Conservation (phyloP, 495 filamentous ascomycete species). For the Penicillium odoratum region DNA sequence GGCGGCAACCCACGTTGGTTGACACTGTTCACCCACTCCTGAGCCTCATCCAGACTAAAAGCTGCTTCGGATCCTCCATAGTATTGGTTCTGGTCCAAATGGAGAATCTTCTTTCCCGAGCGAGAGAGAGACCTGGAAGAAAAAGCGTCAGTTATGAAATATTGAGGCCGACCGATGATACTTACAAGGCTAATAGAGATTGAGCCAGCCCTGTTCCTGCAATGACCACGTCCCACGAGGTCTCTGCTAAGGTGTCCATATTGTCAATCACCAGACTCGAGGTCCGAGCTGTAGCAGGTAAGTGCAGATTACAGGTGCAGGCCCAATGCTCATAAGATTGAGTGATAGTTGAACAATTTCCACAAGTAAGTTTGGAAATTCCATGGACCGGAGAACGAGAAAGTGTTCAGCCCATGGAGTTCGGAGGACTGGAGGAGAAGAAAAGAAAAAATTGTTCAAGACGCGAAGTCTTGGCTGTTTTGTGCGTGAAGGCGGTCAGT, state of each 20-base stretch:
- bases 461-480: constrained; percentile 12
- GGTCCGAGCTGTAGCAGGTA: constrained; percentile 22
- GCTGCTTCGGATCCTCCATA: constrained; percentile 88
- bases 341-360: not conserved
- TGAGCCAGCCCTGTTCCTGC: constrained; percentile 86
- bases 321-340: constrained; percentile 1
- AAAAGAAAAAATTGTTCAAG: constrained; percentile 12
- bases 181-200: constrained; percentile 92
- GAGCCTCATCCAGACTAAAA: constrained; percentile 79
- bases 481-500: constrained; percentile 24
- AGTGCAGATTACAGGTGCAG: constrained; percentile 25
- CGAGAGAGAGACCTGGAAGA: constrained; percentile 77
- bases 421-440: not conserved
- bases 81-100: constrained; percentile 82
- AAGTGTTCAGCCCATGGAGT: constrained; percentile 24
- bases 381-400: not conserved
- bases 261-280: constrained; percentile 16
- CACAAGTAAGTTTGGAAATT: not conserved
- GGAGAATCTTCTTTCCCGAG: constrained; percentile 86
- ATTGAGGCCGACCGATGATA: constrained; percentile 34
- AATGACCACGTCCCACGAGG: constrained; percentile 89
- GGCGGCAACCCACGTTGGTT: constrained; percentile 42
- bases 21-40: constrained; percentile 64
- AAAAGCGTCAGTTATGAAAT: constrained; percentile 50
- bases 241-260: constrained; percentile 81